Base-by-base conservation (phyloP, 495 filamentous ascomycete species). In the Rostrohypoxylon terebratum region DNA sequence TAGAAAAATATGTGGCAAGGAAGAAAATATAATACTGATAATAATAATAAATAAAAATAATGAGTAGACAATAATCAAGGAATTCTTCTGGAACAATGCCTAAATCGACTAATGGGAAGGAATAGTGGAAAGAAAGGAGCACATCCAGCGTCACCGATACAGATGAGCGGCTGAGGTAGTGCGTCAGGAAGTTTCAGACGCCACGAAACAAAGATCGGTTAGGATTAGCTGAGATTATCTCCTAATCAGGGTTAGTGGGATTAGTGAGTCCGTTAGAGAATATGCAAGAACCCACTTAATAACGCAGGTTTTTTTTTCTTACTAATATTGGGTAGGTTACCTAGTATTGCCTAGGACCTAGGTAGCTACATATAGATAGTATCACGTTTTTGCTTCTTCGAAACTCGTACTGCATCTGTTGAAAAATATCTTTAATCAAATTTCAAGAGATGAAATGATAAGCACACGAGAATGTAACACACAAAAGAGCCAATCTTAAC, bases 61-160 rank as follows among this genome's bases (percentile, higher is more conserved):
- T 55, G 61, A 77, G 38, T 42, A 63, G 72, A 64, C 70, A 73
- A 64, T 71, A 73, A 64, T 71, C 73, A 76, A 60, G 69, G 71
- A 77, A 68, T 70, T 55, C n/a, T 74, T 71, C 77, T 73, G 74
- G 77, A 77, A 76, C 74, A 78, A 76, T 78, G 68, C 74, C 69
- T 72, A 73, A 77, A 65, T 33, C 50, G 20, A 38, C 55, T 59
- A 59, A 59, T 59, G 36, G 71, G 50, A 60, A 57, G 48, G 55
- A 63, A 69, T 6, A 44, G 28, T 28, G 21, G 45, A 45, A 57
- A 45, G 21, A 61, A 73, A 65, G 59, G 62, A 72, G 66, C 18
- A 25, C 20, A 33, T 31, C 42, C 18, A 16, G 42, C 42, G 16
- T 45, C 42, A 45, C 20, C 42, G 16, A 25, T 31, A 45, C 40